Percentiles rank a stretch among this genome's conserved stretches.
Evolutionary conservation across 140 eudicot species (phyloP).

Genomic region (Anethum foeniculum): DNA sequence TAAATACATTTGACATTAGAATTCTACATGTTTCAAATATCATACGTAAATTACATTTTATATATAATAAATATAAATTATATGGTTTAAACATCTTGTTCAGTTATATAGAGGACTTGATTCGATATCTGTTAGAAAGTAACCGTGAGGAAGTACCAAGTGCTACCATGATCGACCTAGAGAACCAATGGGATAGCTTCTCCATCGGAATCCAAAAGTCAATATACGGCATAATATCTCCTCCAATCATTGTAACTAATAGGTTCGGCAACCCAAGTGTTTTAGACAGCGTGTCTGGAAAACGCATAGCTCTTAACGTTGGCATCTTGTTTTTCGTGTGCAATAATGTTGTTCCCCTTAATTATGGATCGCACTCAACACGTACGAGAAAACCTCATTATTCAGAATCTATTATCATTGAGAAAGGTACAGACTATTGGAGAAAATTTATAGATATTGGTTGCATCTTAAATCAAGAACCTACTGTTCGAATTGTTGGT

Average conservation of each 20-base stretch:
- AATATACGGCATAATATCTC: background rate
- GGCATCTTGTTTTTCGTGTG: background rate
- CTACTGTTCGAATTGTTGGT: background rate
- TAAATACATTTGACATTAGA: no score
- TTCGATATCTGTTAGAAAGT: background rate
- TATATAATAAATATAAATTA: no score
- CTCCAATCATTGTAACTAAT: background rate
- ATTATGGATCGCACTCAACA: background rate
- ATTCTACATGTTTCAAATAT: no score
- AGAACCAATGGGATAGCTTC: background rate
- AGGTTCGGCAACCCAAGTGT: background rate
- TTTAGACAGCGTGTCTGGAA: background rate
- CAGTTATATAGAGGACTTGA: background rate
- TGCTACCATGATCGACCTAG: no score
- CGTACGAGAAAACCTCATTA: background rate
- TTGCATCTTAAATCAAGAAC: background rate
- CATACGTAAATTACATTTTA: no score
- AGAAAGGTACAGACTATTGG: no score
- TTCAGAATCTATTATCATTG: no score
- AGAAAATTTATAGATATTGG: no score
- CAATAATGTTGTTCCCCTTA: background rate
- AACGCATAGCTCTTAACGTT: background rate
- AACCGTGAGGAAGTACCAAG: background rate
- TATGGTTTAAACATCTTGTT: background rate
- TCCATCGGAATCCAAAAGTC: background rate